phyloP scores from a whole-genome alignment of 495 filamentous ascomycete species.

The Aspergillus bertholletiae region DNA sequence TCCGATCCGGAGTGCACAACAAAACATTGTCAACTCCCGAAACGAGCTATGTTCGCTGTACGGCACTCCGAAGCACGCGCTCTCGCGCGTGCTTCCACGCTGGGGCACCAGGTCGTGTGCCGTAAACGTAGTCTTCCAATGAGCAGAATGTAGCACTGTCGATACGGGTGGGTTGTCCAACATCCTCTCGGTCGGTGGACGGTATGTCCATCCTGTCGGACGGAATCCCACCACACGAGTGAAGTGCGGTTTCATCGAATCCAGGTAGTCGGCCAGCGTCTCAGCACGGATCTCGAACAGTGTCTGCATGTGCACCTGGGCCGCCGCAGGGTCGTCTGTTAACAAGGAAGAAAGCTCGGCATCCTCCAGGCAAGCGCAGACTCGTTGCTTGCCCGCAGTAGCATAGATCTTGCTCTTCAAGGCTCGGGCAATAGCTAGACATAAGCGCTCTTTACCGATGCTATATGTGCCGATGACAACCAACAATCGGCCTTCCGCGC shows the following conservation, averaged over 20 bases:
- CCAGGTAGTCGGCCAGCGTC: constrained; percentile 84
- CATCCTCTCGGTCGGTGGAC: constrained; percentile 61
- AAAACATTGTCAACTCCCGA: constrained; percentile 88
- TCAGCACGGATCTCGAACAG: constrained; percentile 87
- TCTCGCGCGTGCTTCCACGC: constrained; percentile 70
- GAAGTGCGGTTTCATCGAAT: constrained; percentile 72
- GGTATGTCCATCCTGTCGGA: constrained; percentile 89
- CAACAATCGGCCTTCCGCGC: constrained; percentile 62
- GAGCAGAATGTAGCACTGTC: constrained; percentile 65
- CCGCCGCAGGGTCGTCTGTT: constrained; percentile 74
- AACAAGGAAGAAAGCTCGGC: constrained; percentile 71
- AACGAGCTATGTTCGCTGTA: constrained; percentile 96
- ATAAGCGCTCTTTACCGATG: constrained; percentile 97
- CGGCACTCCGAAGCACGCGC: constrained; percentile 84
- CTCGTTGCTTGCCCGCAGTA: constrained; percentile 70
- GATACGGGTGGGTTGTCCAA: constrained; percentile 60
- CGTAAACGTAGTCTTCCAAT: constrained; percentile 70
- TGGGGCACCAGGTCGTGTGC: constrained; percentile 67
- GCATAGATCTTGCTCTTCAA: constrained; percentile 90
- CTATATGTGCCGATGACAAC: constrained; percentile 95
- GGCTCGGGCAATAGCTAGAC: constrained; percentile 83
- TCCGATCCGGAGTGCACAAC: constrained; percentile 80
- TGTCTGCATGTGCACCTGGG: constrained; percentile 97
- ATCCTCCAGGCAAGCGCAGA: constrained; percentile 85
- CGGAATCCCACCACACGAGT: constrained; percentile 85